These are phyloP conservation scores for Teratosphaeria zuluensis DNA, from an alignment of 2,329 filamentous ascomycete genomes.

Conservation along the genomic window DNA sequence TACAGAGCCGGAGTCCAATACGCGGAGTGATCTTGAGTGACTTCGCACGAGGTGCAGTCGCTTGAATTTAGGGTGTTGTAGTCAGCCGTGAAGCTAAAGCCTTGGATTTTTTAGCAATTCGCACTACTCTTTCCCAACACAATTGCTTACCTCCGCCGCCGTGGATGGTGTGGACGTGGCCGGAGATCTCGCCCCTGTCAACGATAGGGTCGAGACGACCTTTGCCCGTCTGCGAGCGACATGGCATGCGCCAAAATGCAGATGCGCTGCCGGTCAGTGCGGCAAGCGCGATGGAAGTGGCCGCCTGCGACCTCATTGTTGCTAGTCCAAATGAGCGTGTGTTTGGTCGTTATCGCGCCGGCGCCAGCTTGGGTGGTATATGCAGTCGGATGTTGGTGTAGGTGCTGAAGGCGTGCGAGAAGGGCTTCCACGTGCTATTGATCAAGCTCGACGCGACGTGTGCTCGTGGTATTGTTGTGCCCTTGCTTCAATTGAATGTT, in stretches of 20 bases:
- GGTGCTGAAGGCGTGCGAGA: background rate
- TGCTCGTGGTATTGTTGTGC: background rate
- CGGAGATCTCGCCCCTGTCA: constrained; percentile 46
- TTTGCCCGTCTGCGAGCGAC: constrained; percentile 58
- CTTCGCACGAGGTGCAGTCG: constrained; percentile 68
- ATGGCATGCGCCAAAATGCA: constrained; percentile 88
- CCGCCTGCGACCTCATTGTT: constrained; percentile 17
- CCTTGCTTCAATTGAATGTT: background rate
- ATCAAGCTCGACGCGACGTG: background rate
- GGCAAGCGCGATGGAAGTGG: constrained; percentile 12
- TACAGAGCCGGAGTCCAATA: constrained; percentile 76
- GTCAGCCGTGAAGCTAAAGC: constrained; percentile 51
- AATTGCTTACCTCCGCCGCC: constrained; percentile 61
- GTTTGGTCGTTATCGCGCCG: background rate
- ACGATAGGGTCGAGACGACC: constrained; percentile 72
- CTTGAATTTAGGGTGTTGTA: constrained; percentile 48
- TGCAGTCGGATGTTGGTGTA: background rate
- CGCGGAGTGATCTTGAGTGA: constrained; percentile 72
- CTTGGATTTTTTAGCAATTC: constrained; percentile 32
- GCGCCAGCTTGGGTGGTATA: background rate
- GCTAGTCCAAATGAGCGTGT: constrained; percentile 1
- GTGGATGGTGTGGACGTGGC: constrained; percentile 66
- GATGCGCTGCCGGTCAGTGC: constrained; percentile 20
- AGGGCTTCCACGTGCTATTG: constrained; percentile 1
- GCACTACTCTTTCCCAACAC: background rate